Evolutionary conservation across 345 rosid genomes (phyloP).

Genomic region (Syzygium aromaticum): DNA sequence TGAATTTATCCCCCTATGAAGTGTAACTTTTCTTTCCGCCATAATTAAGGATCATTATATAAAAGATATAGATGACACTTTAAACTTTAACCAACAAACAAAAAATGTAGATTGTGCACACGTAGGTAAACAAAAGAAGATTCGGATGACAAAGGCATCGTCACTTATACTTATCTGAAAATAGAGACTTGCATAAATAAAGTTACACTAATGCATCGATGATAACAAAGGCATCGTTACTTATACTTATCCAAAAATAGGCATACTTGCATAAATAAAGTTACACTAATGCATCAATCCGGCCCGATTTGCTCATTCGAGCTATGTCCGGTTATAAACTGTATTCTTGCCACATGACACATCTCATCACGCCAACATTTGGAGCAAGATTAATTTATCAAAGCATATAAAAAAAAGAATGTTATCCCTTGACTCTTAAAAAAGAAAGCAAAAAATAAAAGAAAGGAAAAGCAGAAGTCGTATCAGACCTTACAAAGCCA

Average conservation of each 20-base stretch:
- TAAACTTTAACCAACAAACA: not conserved
- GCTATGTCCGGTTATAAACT: not conserved
- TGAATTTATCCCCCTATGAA: not conserved
- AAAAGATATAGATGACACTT: no score
- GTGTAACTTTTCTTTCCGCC: not conserved
- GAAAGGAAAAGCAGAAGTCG: not conserved
- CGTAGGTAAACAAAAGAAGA: rapidly evolving
- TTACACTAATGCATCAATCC: not conserved
- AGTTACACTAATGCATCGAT: not conserved
- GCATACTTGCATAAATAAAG: not conserved
- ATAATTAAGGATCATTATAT: not conserved
- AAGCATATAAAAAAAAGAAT: not conserved
- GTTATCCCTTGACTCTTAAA: not conserved
- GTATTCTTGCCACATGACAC: not conserved
- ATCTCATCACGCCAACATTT: not conserved
- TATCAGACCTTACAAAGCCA: not conserved
- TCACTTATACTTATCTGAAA: not conserved
- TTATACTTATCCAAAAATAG: not conserved
- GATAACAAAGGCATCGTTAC: no score
- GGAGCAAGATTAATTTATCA: not conserved
- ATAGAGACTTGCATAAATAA: not conserved
- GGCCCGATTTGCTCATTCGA: not conserved
- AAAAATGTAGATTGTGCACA: not conserved
- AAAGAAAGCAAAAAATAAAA: not conserved
- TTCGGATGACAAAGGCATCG: no score